These are phyloP conservation scores for Penicillium sp. DNA, from an alignment of 2,329 filamentous ascomycete species.

Conservation along the genomic window DNA sequence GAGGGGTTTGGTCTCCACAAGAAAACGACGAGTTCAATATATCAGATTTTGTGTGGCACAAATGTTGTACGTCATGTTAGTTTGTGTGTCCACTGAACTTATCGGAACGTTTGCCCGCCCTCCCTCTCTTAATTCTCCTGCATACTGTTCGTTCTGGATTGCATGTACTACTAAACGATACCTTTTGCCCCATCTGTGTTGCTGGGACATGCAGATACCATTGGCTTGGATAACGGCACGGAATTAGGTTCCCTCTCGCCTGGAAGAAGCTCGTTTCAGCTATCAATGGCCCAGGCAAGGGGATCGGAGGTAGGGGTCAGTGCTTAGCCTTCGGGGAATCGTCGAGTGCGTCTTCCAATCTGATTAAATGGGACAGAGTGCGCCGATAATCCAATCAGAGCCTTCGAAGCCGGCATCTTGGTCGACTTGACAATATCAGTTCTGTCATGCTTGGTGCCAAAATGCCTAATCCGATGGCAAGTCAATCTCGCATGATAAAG, in stretches of 20 bases:
- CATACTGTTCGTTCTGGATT: neutral
- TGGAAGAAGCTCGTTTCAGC: slow-evolving; percentile 22
- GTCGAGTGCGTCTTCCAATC: slow-evolving; percentile 16
- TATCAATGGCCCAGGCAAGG: slow-evolving; percentile 22
- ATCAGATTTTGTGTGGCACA: slow-evolving; percentile 19
- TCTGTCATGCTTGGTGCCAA: neutral
- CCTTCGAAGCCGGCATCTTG: neutral
- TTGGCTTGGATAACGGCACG: slow-evolving; percentile 1
- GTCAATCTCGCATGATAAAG: slow-evolving; percentile 7
- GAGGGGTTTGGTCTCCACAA: neutral
- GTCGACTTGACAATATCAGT: slow-evolving; percentile 10
- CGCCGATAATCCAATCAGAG: slow-evolving; percentile 20
- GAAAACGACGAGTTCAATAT: slow-evolving; percentile 10
- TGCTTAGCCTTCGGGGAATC: slow-evolving; percentile 16
- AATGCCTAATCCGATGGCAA: slow-evolving; percentile 12
- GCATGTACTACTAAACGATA: neutral
- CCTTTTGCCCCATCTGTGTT: slow-evolving; percentile 9
- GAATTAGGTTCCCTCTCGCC: neutral
- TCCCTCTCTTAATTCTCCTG: neutral
- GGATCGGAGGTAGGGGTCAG: slow-evolving; percentile 7
- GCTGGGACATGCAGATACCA: neutral
- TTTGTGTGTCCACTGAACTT: neutral
- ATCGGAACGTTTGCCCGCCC: neutral
- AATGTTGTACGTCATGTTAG: slow-evolving; percentile 11
- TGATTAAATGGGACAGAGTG: slow-evolving; percentile 18